These are phyloP conservation scores for Aspergillus mulundensis DNA, from an alignment of 495 filamentous ascomycete species.

Conservation along the genomic window DNA sequence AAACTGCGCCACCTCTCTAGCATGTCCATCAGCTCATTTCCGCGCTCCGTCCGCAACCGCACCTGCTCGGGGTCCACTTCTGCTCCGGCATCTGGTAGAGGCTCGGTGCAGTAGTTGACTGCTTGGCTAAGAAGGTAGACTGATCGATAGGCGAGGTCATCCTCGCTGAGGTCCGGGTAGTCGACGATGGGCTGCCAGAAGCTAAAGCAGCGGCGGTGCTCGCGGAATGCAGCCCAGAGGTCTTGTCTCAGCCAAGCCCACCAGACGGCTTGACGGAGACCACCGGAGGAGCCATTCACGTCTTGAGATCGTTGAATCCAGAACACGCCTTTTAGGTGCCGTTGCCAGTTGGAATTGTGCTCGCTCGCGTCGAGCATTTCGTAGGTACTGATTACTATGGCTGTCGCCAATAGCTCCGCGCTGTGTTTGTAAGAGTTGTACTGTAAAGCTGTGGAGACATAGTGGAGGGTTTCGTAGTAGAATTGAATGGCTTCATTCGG, in stretches of 20 bases:
- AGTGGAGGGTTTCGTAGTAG: slow-evolving; percentile 28
- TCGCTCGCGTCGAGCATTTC: slow-evolving; percentile 29
- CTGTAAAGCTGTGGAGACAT: slow-evolving; percentile 26
- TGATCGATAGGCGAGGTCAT: slow-evolving; percentile 10
- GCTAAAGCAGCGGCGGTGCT: slow-evolving; percentile 24
- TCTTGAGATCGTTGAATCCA: slow-evolving; percentile 27
- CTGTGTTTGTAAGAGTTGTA: slow-evolving; percentile 21
- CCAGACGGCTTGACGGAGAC: slow-evolving; percentile 28
- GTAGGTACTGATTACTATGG: slow-evolving; percentile 25
- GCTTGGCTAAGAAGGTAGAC: slow-evolving; percentile 15
- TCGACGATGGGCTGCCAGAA: slow-evolving; percentile 23
- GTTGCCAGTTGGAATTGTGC: slow-evolving; percentile 23
- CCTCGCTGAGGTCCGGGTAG: slow-evolving; percentile 10
- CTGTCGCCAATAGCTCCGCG: slow-evolving; percentile 22
- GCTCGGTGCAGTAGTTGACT: slow-evolving; percentile 14
- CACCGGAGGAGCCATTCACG: slow-evolving; percentile 25
- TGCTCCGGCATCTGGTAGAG: slow-evolving; percentile 11
- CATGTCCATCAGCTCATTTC: slow-evolving; percentile 19
- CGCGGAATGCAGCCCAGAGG: slow-evolving; percentile 27
- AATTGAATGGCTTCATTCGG: slow-evolving; percentile 22
- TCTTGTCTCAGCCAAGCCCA: slow-evolving; percentile 32
- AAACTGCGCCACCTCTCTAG: slow-evolving; percentile 29
- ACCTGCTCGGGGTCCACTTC: slow-evolving; percentile 3
- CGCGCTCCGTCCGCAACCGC: slow-evolving; percentile 12
- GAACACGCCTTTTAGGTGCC: slow-evolving; percentile 28